These are phyloP conservation scores for Calycina herbarum DNA, from an alignment of 2,329 filamentous ascomycete species.

Conservation along the genomic window DNA sequence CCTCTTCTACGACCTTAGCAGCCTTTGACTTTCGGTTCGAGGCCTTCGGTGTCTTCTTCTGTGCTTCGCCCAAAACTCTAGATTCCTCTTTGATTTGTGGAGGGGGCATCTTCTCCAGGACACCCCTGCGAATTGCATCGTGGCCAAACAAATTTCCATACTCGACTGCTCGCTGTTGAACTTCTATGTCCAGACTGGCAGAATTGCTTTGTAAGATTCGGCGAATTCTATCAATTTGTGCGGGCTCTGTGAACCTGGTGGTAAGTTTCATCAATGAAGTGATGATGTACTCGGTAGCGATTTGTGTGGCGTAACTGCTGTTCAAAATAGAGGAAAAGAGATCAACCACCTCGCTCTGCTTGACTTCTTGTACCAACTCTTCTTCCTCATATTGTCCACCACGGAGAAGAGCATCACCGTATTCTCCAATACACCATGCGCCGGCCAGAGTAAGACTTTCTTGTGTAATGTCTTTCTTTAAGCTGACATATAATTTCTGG, in stretches of 20 bases:
- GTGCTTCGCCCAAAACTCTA: conserved; percentile 80
- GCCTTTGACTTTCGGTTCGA: conserved; percentile 74
- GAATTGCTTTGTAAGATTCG: conserved; percentile 76
- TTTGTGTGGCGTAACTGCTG: conserved; percentile 90
- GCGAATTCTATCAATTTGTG: conserved; percentile 84
- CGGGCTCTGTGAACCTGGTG: conserved; percentile 76
- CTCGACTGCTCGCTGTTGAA: conserved; percentile 94
- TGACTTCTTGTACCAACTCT: conserved; percentile 77
- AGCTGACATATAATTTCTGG: conserved; percentile 85
- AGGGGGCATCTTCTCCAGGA: conserved; percentile 95
- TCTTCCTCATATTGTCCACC: conserved; percentile 94
- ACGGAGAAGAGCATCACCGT: conserved; percentile 83
- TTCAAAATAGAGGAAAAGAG: conserved; percentile 90
- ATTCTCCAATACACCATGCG: conserved; percentile 97
- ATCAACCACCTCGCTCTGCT: conserved; percentile 87
- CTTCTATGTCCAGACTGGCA: conserved; percentile 88
- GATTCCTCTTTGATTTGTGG: conserved; percentile 97
- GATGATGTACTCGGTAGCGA: conserved; percentile 92
- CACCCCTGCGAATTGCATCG: conserved; percentile 82
- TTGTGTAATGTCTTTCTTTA: conserved; percentile 97
- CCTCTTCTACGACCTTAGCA: conserved; percentile 83
- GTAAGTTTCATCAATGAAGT: conserved; percentile 95
- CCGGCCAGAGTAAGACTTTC: conserved; percentile 92
- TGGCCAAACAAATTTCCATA: conserved; percentile 93
- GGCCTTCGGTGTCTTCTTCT: conserved; percentile 65